phyloP scores from a whole-genome alignment of 176 grass and related monocot genomes.

The Triticum aestivum region DNA sequence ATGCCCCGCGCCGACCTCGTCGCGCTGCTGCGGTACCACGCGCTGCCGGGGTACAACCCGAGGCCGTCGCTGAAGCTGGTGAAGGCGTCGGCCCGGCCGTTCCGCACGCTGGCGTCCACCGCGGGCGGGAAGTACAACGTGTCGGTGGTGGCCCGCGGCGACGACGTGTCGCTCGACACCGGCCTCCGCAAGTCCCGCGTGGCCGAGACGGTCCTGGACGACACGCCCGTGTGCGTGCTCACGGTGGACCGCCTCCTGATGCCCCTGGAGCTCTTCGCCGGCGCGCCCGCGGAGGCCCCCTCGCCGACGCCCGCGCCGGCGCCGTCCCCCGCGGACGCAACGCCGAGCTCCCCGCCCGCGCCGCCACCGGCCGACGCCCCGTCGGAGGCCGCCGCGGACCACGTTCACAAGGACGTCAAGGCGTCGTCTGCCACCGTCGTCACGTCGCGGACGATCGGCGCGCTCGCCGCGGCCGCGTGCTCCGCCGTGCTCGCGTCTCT shows the following conservation, averaged over 20 bases:
- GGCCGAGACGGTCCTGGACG: slow-evolving; percentile 70
- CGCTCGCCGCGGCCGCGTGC: slow-evolving; percentile 22
- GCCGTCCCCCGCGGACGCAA: background rate
- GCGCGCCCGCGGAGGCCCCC: slow-evolving; percentile 32
- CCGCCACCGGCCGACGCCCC: slow-evolving; percentile 32
- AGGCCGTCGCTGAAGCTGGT: slow-evolving; percentile 84
- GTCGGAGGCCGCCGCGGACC: slow-evolving; percentile 41
- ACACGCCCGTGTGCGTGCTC: slow-evolving; percentile 67
- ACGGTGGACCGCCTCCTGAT: slow-evolving; percentile 68
- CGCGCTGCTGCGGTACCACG: slow-evolving; percentile 72
- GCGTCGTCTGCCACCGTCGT: background rate
- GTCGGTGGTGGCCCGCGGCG: slow-evolving; percentile 53
- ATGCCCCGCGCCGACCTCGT: slow-evolving; percentile 64
- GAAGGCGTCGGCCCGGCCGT: slow-evolving; percentile 33
- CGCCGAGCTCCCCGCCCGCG: slow-evolving; percentile 25
- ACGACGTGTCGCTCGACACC: slow-evolving; percentile 73
- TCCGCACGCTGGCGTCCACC: slow-evolving; percentile 59
- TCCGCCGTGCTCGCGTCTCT: slow-evolving; percentile 33
- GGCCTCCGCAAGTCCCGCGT: slow-evolving; percentile 70
- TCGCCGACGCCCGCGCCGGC: slow-evolving; percentile 14
- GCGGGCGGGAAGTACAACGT: slow-evolving; percentile 44
- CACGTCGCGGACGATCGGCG: background rate
- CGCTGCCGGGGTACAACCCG: slow-evolving; percentile 63
- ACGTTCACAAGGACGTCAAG: slow-evolving; percentile 44
- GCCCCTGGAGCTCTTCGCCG: slow-evolving; percentile 70